Evolutionary conservation across 2,329 filamentous ascomycete genomes (phyloP), one percentile per base, ranked within the genome.

Genomic region (Fusarium kyushuense): DNA sequence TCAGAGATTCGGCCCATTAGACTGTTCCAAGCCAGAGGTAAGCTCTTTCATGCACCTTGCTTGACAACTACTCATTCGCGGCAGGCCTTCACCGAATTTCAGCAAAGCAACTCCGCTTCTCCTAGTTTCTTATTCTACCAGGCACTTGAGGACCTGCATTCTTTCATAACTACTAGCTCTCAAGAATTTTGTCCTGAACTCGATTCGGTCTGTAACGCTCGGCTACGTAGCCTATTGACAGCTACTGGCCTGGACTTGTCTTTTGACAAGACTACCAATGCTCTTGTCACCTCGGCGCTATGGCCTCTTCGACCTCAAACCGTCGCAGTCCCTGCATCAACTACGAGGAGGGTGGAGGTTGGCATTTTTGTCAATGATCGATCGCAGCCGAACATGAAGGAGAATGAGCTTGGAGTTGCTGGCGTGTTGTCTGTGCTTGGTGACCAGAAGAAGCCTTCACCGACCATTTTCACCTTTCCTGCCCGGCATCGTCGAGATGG

Each of bases 401-500:
- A 87, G 0, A 88, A 94, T 76, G 92, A 97, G 69, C 79, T 97
- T 14, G 91, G 90, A 36, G 84, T 97, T 38, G 89, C 90, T 7
- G 95, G 95, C 4, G 86, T 94, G 55, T 81, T 97, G 52, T 90
- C 89, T 1, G 91, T 96, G 4, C 80, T 97, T 0, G 92, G 93
- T 23, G 87, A 94, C 73, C 88, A 94, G 72, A 84, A 84, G 38
- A 87, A 89, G 67, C 88, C 92, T 13, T 91, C 91, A 38, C 86
- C 92, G 3, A 92, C 92, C 1, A 82, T 95, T 45, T 97, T 98
- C 81, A 89, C 92, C 42, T 96, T 97, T 69, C 90, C 92, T 3
- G 89, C 93, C 4, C 89, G 94, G 0, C 94, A 97, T 78, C 81
- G 84, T 36, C 88, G 91, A 70, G 82, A 86, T 14, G 73, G 78